phyloP scores from a whole-genome alignment of 768 basidiomycete genomes.

The Phlebiopsis gigantea region DNA sequence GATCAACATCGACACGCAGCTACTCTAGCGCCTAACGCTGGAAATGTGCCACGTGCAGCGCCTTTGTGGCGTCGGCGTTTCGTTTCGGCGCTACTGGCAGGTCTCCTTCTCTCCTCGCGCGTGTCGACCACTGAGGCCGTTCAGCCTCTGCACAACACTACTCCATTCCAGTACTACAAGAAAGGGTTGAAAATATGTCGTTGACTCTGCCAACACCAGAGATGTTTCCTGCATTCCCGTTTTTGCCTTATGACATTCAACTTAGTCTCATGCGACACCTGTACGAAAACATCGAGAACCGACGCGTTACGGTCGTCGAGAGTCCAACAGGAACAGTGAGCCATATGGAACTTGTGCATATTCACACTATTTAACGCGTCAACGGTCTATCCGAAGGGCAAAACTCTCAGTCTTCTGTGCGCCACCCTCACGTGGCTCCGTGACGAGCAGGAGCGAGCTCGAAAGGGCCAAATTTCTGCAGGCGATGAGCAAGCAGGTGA shows the following conservation, averaged over 20 bases:
- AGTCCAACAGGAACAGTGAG: slow-evolving; percentile 86
- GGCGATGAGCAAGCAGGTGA: slow-evolving; percentile 22
- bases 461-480: slow-evolving; percentile 54
- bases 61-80: background rate
- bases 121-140: background rate
- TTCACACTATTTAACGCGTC: background rate
- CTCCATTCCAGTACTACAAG: background rate
- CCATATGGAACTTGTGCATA: background rate
- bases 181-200: too few relatives aligned
- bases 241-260: slow-evolving; percentile 75
- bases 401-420: slow-evolving; percentile 78
- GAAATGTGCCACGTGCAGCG: background rate
- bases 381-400: slow-evolving; percentile 53
- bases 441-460: slow-evolving; percentile 65
- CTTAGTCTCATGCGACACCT: slow-evolving; percentile 83
- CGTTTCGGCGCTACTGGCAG: background rate
- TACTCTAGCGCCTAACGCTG: too few relatives aligned
- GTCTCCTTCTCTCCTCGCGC: background rate
- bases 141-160: background rate
- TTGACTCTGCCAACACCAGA: slow-evolving; percentile 54
- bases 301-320: slow-evolving; percentile 77
- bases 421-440: slow-evolving; percentile 70
- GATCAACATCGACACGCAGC: too few relatives aligned
- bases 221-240: slow-evolving; percentile 62
- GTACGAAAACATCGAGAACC: slow-evolving; percentile 71